Evolutionary conservation across 257 asterid species (phyloP).

Genomic region (Ballota nigra): DNA sequence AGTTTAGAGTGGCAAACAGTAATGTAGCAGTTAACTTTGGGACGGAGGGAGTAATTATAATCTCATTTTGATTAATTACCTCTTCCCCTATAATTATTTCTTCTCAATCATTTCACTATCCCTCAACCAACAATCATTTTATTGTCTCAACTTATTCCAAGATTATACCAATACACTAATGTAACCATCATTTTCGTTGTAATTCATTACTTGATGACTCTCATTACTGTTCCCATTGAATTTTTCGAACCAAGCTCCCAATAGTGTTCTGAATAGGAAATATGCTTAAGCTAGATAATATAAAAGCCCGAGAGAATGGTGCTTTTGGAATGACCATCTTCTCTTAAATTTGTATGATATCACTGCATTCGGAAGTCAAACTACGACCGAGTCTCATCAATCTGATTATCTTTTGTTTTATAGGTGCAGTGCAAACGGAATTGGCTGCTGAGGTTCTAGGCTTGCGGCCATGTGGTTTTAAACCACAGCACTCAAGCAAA

Average conservation of each 20-base stretch:
- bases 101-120: no score
- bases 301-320: not conserved
- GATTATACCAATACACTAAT: no score
- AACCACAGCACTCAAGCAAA: slow-evolving; percentile 90
- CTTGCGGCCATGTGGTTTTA: slow-evolving; percentile 74
- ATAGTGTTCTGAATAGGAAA: not conserved
- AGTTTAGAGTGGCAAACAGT: no score
- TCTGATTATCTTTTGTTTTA: slow-evolving; percentile 10
- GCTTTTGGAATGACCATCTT: not conserved
- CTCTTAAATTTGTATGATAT: not conserved
- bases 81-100: no score
- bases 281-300: not conserved
- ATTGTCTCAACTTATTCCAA: no score
- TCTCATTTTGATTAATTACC: no score
- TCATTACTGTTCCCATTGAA: no score
- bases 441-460: slow-evolving; percentile 75
- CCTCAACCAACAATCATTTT: no score
- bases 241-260: not conserved
- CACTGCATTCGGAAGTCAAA: not conserved
- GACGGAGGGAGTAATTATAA: no score
- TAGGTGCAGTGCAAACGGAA: slow-evolving; percentile 81
- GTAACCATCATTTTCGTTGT: no score
- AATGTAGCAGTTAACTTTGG: no score
- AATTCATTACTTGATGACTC: no score
- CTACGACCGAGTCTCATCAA: not conserved